A percentile compares a stretch with the other conserved stretches of the same genome.
phyloP scores from a whole-genome alignment of 2,329 filamentous ascomycete genomes.

The Diaporthe caulivora region DNA sequence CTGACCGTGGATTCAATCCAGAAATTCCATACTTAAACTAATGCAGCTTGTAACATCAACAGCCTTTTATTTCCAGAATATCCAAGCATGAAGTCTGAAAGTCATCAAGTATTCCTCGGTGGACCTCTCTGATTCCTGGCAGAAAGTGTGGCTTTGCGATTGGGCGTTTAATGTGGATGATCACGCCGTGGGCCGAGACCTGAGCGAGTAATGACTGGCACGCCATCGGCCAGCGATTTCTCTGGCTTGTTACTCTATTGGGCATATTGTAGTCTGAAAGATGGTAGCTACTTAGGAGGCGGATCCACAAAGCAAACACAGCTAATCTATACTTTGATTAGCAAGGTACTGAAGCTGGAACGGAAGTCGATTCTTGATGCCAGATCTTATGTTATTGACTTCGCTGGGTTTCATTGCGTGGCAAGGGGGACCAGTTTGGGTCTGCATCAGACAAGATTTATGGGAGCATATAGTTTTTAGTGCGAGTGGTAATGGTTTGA shows the following conservation, averaged over 20 bases:
- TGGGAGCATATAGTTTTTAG: background rate
- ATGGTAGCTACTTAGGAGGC: no score
- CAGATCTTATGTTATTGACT: no score
- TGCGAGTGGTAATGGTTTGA: background rate
- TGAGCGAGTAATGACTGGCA: background rate
- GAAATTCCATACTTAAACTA: no score
- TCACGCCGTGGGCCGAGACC: background rate
- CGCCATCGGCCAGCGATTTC: background rate
- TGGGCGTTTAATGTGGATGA: background rate
- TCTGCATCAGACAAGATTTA: background rate
- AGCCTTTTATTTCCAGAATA: no score
- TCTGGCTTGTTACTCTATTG: background rate
- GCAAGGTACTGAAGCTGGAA: no score
- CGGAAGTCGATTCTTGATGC: no score
- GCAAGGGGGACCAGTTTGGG: no score
- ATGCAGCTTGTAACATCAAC: background rate
- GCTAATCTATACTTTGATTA: no score
- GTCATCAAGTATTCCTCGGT: accelerated
- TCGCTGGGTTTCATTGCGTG: no score
- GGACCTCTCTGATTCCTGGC: background rate
- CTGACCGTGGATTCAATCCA: background rate
- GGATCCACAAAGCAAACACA: background rate
- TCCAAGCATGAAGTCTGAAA: background rate
- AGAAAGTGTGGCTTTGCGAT: background rate
- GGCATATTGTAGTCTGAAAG: background rate